These are phyloP conservation scores for Arabidopsis arenosa DNA, from an alignment of 345 rosid species.

Conservation along the genomic window DNA sequence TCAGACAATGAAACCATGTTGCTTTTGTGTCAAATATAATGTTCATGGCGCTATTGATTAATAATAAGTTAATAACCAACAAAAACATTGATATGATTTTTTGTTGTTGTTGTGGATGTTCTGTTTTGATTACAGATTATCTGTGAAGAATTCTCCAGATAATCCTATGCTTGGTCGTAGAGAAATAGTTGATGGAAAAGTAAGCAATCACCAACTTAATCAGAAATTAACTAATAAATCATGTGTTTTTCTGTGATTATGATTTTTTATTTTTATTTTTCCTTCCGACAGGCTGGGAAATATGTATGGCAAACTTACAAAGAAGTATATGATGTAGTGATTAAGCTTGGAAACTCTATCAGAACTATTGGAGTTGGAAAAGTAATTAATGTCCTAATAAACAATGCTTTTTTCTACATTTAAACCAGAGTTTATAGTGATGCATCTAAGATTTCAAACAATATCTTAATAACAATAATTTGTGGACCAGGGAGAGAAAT, in stretches of 20 bases:
- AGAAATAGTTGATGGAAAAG: conserved; percentile 79
- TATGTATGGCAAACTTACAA: conserved; percentile 90
- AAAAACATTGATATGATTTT: too few relatives aligned
- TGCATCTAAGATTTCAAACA: conserved; percentile 9
- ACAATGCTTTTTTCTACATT: not conserved
- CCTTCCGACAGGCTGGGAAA: conserved; percentile 62
- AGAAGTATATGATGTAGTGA: conserved; percentile 78
- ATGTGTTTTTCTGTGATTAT: not conserved
- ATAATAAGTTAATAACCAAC: not conserved
- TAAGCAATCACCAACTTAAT: conserved; percentile 31
- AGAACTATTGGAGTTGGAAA: conserved; percentile 78
- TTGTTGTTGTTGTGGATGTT: too few relatives aligned
- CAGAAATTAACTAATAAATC: not conserved
- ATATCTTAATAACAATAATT: not conserved
- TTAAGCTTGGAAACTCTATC: conserved; percentile 83
- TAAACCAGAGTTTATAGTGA: not conserved
- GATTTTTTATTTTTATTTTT: too few relatives aligned
- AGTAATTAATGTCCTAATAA: conserved; percentile 50
- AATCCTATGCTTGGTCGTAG: conserved; percentile 90
- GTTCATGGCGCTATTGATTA: not conserved
- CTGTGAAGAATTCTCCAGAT: conserved; percentile 75
- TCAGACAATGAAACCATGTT: not conserved
- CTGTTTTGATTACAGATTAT: conserved; percentile 33
- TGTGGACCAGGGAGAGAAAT: conserved; percentile 67
- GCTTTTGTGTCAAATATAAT: not conserved